Conservation (phyloP, 1,284 basidiomycete genomes). For the Puccinia horiana region DNA sequence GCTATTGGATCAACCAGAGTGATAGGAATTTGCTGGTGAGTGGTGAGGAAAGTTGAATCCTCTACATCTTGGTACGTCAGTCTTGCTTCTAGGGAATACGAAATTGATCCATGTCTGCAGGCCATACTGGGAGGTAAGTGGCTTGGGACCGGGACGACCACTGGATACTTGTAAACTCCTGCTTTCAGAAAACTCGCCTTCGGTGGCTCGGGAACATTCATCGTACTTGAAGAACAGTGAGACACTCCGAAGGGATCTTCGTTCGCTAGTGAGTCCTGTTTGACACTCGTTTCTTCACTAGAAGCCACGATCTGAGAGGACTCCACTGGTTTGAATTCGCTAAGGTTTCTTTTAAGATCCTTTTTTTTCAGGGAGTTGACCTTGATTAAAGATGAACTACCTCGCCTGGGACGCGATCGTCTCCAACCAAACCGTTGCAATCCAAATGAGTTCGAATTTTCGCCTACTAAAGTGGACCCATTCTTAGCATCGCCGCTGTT, state of each 20-base stretch:
- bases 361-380: neutral
- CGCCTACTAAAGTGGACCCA: neutral
- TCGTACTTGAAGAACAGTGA: neutral
- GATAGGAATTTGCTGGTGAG: constrained; percentile 18
- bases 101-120: constrained; percentile 6
- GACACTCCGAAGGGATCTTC: constrained; percentile 11
- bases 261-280: neutral
- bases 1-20: constrained; percentile 12
- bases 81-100: constrained; percentile 11
- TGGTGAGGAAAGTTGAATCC: constrained; percentile 12
- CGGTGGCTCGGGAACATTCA: neutral
- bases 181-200: constrained; percentile 2
- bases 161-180: constrained; percentile 22
- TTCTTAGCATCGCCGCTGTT: neutral
- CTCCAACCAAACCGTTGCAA: constrained; percentile 1
- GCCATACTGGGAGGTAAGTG: constrained; percentile 22
- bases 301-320: neutral
- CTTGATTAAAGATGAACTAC: neutral
- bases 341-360: neutral
- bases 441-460: neutral
- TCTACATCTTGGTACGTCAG: constrained; percentile 9
- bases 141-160: constrained; percentile 19
- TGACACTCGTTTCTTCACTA: neutral
- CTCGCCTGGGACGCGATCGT: neutral
- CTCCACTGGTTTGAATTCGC: neutral